Percentiles rank a stretch among this genome's conserved stretches.
These are phyloP conservation scores for Phyllosticta citribraziliensis DNA, from an alignment of 2,329 filamentous ascomycete species.

Conservation along the genomic window DNA sequence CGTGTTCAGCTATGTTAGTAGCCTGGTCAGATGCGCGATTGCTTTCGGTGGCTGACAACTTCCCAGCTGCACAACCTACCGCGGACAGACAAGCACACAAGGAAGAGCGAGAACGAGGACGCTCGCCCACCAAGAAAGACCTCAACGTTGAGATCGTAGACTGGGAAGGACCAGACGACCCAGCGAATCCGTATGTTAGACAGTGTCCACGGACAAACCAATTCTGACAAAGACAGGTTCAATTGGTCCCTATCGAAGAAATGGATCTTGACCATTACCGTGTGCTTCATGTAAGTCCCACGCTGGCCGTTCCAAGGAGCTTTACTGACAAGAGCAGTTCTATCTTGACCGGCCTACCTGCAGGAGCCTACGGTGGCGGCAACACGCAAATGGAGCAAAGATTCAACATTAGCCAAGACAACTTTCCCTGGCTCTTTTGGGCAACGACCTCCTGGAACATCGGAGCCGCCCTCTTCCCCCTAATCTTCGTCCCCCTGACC, in stretches of 20 bases:
- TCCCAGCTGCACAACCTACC: not conserved
- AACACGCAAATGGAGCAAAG: slow-evolving; percentile 28
- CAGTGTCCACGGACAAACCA: not conserved
- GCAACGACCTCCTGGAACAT: slow-evolving; percentile 33
- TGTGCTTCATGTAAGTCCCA: slow-evolving; percentile 28
- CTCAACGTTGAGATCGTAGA: slow-evolving; percentile 1
- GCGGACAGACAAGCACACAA: not conserved
- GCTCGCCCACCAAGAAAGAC: not conserved
- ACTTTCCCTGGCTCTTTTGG: slow-evolving; percentile 34
- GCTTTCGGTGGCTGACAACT: not conserved
- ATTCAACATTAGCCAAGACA: slow-evolving; percentile 28
- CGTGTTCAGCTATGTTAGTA: not conserved
- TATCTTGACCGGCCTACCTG: slow-evolving; percentile 32
- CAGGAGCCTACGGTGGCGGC: slow-evolving; percentile 31
- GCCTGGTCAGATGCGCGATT: not conserved
- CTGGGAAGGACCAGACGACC: slow-evolving; percentile 3
- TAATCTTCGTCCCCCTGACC: slow-evolving; percentile 34
- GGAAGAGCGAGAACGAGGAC: not conserved
- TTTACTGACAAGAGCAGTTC: slow-evolving; percentile 15
- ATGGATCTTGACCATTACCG: slow-evolving; percentile 33
- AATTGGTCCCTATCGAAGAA: slow-evolving; percentile 34
- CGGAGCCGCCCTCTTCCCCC: slow-evolving; percentile 32
- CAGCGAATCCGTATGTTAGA: slow-evolving; percentile 12
- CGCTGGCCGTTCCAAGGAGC: not conserved
- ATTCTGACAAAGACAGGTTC: slow-evolving; percentile 14